Percentiles rank a stretch among this genome's conserved stretches.
Conservation (phyloP, 2,329 filamentous ascomycete species). For the Penicillium sp. region DNA sequence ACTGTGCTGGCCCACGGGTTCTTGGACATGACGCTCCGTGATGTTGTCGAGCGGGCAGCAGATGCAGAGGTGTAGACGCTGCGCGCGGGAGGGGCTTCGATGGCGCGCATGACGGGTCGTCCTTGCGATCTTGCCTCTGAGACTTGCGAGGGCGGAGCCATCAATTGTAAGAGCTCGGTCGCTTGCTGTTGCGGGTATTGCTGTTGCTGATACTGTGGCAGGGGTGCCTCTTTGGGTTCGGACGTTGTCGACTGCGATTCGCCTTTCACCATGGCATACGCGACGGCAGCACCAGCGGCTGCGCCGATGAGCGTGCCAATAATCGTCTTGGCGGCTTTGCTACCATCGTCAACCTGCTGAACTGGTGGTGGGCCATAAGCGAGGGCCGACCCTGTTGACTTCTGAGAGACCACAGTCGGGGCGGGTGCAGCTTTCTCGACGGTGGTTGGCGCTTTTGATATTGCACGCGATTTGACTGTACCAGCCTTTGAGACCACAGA, state of each 20-base stretch:
- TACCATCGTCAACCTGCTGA: slow-evolving; percentile 43
- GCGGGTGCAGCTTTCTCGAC: slow-evolving; percentile 20
- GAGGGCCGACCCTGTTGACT: slow-evolving; percentile 24
- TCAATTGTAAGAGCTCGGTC: slow-evolving; percentile 28
- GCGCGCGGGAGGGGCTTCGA: slow-evolving; percentile 34
- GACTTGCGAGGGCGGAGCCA: slow-evolving; percentile 25
- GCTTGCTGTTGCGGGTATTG: slow-evolving; percentile 20
- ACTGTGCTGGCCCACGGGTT: slow-evolving; percentile 45
- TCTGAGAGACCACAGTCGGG: slow-evolving; percentile 25
- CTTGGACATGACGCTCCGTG: slow-evolving; percentile 41
- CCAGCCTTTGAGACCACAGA: slow-evolving; percentile 41
- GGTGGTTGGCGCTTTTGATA: slow-evolving; percentile 30
- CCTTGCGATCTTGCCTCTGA: slow-evolving; percentile 23
- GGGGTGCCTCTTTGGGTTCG: slow-evolving; percentile 23
- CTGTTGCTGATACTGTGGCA: neutral
- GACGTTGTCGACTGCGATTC: slow-evolving; percentile 43
- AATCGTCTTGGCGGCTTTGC: slow-evolving; percentile 60
- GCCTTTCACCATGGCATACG: slow-evolving; percentile 71
- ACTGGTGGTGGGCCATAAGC: slow-evolving; percentile 29
- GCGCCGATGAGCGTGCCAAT: slow-evolving; percentile 77
- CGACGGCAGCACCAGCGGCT: slow-evolving; percentile 73
- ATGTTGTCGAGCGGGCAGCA: slow-evolving; percentile 33
- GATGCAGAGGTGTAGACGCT: slow-evolving; percentile 27
- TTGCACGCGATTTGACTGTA: slow-evolving; percentile 28
- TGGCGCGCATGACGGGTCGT: slow-evolving; percentile 32